A percentile compares a stretch with the other conserved stretches of the same genome.
Evolutionary conservation across 2,329 filamentous ascomycete genomes (phyloP).

Genomic region (Colletotrichum sp.): DNA sequence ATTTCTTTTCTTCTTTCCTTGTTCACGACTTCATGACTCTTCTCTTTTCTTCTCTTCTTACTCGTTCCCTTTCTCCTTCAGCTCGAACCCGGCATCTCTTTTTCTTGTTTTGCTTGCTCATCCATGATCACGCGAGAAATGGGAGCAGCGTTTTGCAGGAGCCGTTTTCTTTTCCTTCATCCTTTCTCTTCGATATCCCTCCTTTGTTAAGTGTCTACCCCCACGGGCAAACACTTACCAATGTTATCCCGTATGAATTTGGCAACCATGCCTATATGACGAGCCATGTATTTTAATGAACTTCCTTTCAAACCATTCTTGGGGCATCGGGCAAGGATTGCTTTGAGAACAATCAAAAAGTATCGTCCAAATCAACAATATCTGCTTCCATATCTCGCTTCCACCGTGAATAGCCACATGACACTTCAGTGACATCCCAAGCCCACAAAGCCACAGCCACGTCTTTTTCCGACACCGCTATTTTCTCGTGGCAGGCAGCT

Average conservation of each 20-base stretch:
- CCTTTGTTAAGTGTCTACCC: background rate
- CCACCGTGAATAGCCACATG: no score
- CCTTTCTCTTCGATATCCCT: background rate
- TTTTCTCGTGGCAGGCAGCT: background rate
- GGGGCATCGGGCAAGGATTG: background rate
- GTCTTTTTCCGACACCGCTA: background rate
- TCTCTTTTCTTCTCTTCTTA: background rate
- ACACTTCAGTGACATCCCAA: background rate
- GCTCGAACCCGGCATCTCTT: background rate
- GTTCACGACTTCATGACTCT: slow-evolving; percentile 8
- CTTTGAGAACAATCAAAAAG: background rate
- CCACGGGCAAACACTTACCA: background rate
- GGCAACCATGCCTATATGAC: background rate
- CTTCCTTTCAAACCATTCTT: background rate
- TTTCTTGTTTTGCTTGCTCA: background rate
- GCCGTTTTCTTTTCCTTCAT: background rate
- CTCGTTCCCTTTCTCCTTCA: background rate
- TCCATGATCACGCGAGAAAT: background rate
- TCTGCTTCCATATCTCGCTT: background rate
- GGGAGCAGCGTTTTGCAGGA: background rate
- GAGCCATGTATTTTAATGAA: slow-evolving; percentile 1
- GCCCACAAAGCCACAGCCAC: background rate
- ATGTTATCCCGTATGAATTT: background rate
- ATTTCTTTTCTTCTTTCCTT: background rate
- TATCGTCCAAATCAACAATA: background rate